Evolutionary conservation across 2,329 filamentous ascomycete species (phyloP).

Genomic region (Colletotrichum aenigma): DNA sequence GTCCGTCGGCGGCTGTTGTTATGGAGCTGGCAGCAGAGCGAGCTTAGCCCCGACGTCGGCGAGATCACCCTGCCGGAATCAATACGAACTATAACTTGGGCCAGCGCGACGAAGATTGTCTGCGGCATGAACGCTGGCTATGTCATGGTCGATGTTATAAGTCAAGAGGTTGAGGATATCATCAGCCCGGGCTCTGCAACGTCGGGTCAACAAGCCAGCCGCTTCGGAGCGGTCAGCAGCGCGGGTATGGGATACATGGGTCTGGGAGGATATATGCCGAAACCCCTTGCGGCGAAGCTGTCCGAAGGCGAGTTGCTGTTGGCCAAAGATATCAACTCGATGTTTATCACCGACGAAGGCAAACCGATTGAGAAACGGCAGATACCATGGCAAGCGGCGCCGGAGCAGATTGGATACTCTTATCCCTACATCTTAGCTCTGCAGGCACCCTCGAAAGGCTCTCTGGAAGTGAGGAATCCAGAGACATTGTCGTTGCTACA

Average conservation of each 20-base stretch:
- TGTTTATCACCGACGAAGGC: conserved; percentile 87
- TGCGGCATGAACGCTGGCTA: conserved; percentile 93
- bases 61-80: conserved; percentile 84
- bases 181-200: conserved; percentile 74
- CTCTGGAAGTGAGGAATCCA: conserved; percentile 89
- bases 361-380: conserved; percentile 83
- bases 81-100: conserved; percentile 91
- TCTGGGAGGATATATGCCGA: conserved; percentile 88
- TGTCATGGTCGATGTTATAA: conserved; percentile 83
- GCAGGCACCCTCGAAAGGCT: conserved; percentile 81
- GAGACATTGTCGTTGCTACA: conserved; percentile 90
- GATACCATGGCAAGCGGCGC: conserved; percentile 88
- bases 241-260: conserved; percentile 97
- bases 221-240: conserved; percentile 83
- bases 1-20: conserved; percentile 88
- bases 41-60: conserved; percentile 73
- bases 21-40: conserved; percentile 97
- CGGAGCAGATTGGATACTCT: conserved; percentile 91
- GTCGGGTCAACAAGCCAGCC: conserved; percentile 65
- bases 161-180: conserved; percentile 76
- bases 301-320: conserved; percentile 84
- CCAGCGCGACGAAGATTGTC: conserved; percentile 82
- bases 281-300: conserved; percentile 83
- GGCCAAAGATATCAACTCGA: conserved; percentile 96
- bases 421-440: conserved; percentile 94